A percentile compares a stretch with the other conserved stretches of the same genome.
Evolutionary conservation across 495 filamentous ascomycete species (phyloP).

Genomic region (Cetradonia linearis): DNA sequence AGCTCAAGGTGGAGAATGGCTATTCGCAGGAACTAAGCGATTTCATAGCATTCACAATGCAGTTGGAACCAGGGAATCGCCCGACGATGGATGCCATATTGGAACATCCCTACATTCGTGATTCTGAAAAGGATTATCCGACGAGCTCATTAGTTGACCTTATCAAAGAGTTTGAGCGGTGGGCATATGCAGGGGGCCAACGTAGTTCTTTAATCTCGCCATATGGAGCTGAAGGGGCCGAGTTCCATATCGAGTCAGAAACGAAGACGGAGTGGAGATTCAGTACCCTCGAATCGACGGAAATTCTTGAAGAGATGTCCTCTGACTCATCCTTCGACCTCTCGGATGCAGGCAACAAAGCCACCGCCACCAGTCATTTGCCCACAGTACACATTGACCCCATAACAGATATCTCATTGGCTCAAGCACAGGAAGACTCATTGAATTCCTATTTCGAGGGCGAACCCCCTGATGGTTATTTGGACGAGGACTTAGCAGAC

Average conservation of each 20-base stretch:
- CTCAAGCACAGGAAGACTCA: conserved; percentile 14
- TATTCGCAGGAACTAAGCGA: conserved; percentile 48
- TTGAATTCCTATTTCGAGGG: conserved; percentile 15
- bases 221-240: conserved; percentile 60
- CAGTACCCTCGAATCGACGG: conserved; percentile 60
- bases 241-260: conserved; percentile 32
- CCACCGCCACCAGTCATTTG: conserved; percentile 22
- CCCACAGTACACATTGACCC: conserved; percentile 23
- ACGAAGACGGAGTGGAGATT: conserved; percentile 77
- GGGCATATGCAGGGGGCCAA: conserved; percentile 77
- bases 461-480: conserved; percentile 10
- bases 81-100: conserved; percentile 51
- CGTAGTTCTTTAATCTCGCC: conserved; percentile 72
- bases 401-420: conserved; percentile 5
- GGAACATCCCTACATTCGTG: conserved; percentile 38
- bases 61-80: conserved; percentile 61
- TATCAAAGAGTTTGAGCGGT: conserved; percentile 70
- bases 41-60: conserved; percentile 69
- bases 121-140: conserved; percentile 59
- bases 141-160: conserved; percentile 58
- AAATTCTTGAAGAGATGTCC: conserved; percentile 57
- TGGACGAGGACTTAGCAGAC: conserved; percentile 6
- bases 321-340: conserved; percentile 28
- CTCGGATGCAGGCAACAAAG: conserved; percentile 19
- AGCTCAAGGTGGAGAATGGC: conserved; percentile 68